Evolutionary conservation across 2,329 filamentous ascomycete species (phyloP), one percentile per base, ranked within the genome.

Genomic region (Talaromyces amestolkiae): DNA sequence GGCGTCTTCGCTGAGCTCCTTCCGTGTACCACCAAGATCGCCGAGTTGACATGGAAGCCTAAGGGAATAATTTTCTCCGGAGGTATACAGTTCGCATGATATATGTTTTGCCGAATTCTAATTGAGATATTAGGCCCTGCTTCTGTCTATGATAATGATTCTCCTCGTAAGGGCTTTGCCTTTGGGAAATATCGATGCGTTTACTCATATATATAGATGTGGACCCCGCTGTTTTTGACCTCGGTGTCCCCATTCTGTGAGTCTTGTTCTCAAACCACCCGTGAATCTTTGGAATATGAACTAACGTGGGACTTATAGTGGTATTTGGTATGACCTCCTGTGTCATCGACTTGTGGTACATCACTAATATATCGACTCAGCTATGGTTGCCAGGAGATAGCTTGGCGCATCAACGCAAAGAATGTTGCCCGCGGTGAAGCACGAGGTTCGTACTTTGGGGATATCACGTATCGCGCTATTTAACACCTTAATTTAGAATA

Each of bases 1-100:
- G 90, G 89, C 81, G 86, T 96, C 76, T 97, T 91, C 82, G 88
- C 88, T 68, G 93, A 97, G 81, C 90, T 96, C 89, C 87, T 96
- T 51, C 91, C 91, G 24, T 96, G 93, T 27, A 63, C 61, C 17
- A 63, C 61, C 17, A 65, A 94, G 82, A 79, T 96, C 24, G 81
- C 86, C 7, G 91, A 95, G 64, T 84, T 97, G 39, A 76, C 83
- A 56, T 96, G 86, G 83, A 92, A 88, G 75, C 94, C 94, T 22
- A 91, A 90, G 75, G 94, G 93, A 70, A 88, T 98, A 69, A 45
- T 61, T 13, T 27, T 60, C 19, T 60, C 54, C 53, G 58, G 60
- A 37, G 58, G 51, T 56, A 54, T 41, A 43, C n/a, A 43, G 8
- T 2, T 11, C 22, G 2, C 19, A 7, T 56, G n/a, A 54, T 31